A percentile compares a stretch with the other conserved stretches of the same genome.
phyloP scores from a whole-genome alignment of 106 monocot species.

The Dendrobium chrysotoxum region DNA sequence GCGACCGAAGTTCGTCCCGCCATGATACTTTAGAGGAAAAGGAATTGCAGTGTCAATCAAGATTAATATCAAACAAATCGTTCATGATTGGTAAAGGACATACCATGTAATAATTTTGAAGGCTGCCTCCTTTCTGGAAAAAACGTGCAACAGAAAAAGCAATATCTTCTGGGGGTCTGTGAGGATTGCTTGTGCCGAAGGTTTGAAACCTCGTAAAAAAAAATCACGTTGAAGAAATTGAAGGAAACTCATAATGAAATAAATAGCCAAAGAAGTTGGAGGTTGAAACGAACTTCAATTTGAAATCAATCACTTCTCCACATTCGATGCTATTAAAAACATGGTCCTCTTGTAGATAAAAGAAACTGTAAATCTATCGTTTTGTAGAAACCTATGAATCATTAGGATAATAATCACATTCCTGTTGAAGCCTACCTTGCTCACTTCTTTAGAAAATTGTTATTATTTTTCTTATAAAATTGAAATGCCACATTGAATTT shows the following conservation, averaged over 20 bases:
- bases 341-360: not conserved
- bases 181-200: conserved; percentile 83
- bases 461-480: not conserved
- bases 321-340: not conserved
- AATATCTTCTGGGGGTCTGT: conserved; percentile 95
- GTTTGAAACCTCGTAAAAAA: conserved; percentile 69
- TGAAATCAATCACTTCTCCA: conserved; percentile 4
- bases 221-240: not conserved
- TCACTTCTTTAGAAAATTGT: not conserved
- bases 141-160: conserved; percentile 92
- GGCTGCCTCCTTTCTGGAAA: conserved; percentile 92
- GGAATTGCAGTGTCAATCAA: conserved; percentile 7
- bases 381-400: not conserved
- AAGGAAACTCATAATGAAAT: not conserved
- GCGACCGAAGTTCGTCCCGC: conserved; percentile 97
- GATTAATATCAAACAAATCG: not conserved
- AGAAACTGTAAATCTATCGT: not conserved
- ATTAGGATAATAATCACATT: not conserved
- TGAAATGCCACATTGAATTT: not conserved
- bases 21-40: conserved; percentile 66
- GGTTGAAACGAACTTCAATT: not conserved
- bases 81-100: not conserved
- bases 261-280: not conserved
- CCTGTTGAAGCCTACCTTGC: not conserved
- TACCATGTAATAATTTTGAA: conserved; percentile 98